These are phyloP conservation scores for Moringa oleifera DNA, from an alignment of 345 rosid genomes.

Conservation along the genomic window DNA sequence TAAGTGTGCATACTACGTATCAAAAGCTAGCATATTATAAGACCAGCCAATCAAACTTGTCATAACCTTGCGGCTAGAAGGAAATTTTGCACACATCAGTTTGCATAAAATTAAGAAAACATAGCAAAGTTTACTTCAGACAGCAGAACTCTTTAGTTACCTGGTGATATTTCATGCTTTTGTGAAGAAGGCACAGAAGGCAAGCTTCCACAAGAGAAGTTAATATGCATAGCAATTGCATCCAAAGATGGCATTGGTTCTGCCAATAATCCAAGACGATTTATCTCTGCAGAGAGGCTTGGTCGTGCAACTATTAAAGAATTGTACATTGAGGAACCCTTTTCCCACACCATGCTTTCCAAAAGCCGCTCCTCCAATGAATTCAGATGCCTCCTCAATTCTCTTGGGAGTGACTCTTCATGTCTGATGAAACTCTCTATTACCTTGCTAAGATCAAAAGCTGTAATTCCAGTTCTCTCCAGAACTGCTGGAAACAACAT, in stretches of 20 bases:
- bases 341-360: conserved; percentile 99
- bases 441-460: conserved; percentile 98
- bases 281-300: conserved; percentile 55
- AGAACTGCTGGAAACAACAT: conserved; percentile 96
- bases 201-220: conserved; percentile 40
- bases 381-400: conserved; percentile 91
- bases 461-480: conserved; percentile 95
- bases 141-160: conserved; percentile 20
- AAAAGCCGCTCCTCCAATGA: conserved; percentile 92
- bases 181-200: conserved; percentile 34
- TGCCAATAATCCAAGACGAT: conserved; percentile 59
- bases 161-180: conserved; percentile 53
- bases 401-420: conserved; percentile 95
- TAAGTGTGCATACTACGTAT: no score
- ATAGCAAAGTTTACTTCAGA: no score
- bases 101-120: no score
- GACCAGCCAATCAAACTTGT: no score
- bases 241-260: conserved; percentile 90
- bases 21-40: no score
- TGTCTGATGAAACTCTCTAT: conserved; percentile 96
- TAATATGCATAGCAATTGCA: conserved; percentile 67
- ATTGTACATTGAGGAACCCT: conserved; percentile 94
- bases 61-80: no score
- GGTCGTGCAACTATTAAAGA: conserved; percentile 88
- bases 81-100: no score